Conservation (phyloP, 2,329 filamentous ascomycete species). For the Fusarium haematococcum region DNA sequence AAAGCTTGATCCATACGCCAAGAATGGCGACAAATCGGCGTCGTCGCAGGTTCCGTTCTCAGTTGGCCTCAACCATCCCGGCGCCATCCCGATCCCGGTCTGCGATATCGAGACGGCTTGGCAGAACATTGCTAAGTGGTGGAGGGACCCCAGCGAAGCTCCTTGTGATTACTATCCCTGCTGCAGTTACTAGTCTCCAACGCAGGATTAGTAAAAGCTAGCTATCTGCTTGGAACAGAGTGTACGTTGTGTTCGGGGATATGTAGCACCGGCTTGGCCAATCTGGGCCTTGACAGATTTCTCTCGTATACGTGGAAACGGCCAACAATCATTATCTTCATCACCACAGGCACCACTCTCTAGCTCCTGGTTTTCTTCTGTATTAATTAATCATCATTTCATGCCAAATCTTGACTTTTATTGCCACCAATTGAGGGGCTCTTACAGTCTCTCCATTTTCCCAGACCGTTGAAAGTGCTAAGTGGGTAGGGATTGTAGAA, state of each 20-base stretch:
- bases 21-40: neutral
- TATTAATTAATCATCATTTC: neutral
- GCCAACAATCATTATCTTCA: neutral
- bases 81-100: neutral
- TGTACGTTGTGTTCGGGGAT: neutral
- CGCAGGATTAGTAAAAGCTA: neutral
- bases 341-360: neutral
- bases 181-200: neutral
- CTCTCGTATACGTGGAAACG: neutral
- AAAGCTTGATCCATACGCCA: neutral
- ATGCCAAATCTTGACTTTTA: neutral
- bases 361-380: neutral
- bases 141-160: neutral
- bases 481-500: neutral
- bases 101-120: neutral
- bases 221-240: neutral
- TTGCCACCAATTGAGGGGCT: neutral
- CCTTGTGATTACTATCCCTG: neutral
- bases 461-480: neutral
- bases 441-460: neutral
- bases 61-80: neutral
- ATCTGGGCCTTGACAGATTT: neutral
- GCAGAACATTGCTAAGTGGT: neutral
- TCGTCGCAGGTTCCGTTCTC: neutral
- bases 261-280: neutral